Evolutionary conservation across 129 eudicot genomes (phyloP).

Genomic region (Escallonia herrerae): DNA sequence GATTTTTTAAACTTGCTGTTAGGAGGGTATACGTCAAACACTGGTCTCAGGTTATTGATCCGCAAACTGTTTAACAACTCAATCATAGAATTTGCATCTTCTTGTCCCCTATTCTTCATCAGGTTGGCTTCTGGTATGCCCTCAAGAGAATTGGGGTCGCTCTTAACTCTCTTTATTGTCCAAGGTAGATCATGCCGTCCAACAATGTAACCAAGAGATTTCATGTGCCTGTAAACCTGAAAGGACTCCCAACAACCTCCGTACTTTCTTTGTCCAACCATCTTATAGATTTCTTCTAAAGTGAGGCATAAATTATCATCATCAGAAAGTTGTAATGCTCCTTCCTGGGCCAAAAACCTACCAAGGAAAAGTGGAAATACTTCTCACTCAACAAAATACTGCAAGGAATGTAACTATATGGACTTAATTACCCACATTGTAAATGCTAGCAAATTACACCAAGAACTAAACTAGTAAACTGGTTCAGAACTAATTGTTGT

Average conservation of each 20-base stretch:
- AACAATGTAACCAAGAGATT: conserved; percentile 67
- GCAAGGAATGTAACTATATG: too few relatives aligned
- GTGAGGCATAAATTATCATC: conserved; percentile 29
- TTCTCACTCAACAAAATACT: too few relatives aligned
- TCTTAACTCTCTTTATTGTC: conserved; percentile 37
- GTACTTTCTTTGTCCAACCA: conserved; percentile 37
- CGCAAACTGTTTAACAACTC: conserved; percentile 34
- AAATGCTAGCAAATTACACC: too few relatives aligned
- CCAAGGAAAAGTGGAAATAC: conserved; percentile 5
- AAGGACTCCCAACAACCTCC: conserved; percentile 78
- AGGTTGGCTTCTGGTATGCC: background rate
- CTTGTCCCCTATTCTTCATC: conserved; percentile 10
- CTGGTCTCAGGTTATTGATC: conserved; percentile 36
- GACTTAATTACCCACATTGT: too few relatives aligned
- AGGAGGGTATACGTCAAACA: conserved; percentile 77
- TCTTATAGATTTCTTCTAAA: conserved; percentile 47
- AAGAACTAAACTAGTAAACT: too few relatives aligned
- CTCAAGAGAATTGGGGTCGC: conserved; percentile 4
- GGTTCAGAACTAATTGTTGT: too few relatives aligned
- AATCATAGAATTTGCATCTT: conserved; percentile 12
- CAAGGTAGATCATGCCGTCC: conserved; percentile 62
- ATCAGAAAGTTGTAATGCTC: conserved; percentile 49
- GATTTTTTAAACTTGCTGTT: conserved; percentile 82
- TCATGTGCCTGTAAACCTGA: conserved; percentile 61
- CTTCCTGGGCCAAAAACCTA: conserved; percentile 74